Evolutionary conservation across 2,329 filamentous ascomycete species (phyloP).

Genomic region (Monosporascus cannonballus): DNA sequence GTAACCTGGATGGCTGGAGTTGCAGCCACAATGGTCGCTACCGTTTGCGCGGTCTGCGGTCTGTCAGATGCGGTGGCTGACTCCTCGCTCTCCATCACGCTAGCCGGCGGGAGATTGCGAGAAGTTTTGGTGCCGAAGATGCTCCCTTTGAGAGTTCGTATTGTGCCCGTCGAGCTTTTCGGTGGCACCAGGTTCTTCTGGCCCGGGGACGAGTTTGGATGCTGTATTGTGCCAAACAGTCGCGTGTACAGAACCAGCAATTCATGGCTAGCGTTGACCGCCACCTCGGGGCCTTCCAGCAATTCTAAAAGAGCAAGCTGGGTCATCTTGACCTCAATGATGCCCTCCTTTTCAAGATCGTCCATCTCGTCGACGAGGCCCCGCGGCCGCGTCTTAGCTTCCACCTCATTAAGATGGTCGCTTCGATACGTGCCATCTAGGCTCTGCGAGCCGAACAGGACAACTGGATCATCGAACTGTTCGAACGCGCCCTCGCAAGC

Average conservation of each 20-base stretch:
- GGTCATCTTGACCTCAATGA: slow-evolving; percentile 95
- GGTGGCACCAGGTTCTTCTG: slow-evolving; percentile 45
- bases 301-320: slow-evolving; percentile 80
- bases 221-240: slow-evolving; percentile 60
- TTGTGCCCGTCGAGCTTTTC: slow-evolving; percentile 64
- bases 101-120: slow-evolving; percentile 30
- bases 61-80: slow-evolving; percentile 26
- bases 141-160: slow-evolving; percentile 65
- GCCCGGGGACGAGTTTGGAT: slow-evolving; percentile 31
- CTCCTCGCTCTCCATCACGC: slow-evolving; percentile 25
- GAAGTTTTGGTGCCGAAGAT: slow-evolving; percentile 60
- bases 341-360: slow-evolving; percentile 73
- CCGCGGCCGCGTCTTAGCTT: slow-evolving; percentile 25
- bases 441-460: slow-evolving; percentile 61
- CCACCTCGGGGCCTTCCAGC: slow-evolving; percentile 74
- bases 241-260: slow-evolving; percentile 75
- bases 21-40: slow-evolving; percentile 42
- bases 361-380: slow-evolving; percentile 75
- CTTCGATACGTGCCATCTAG: slow-evolving; percentile 48
- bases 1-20: slow-evolving; percentile 74
- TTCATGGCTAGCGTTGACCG: slow-evolving; percentile 84
- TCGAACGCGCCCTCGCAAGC: slow-evolving; percentile 90
- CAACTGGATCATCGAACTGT: slow-evolving; percentile 68
- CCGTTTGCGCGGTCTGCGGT: slow-evolving; percentile 40
- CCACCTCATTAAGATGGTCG: slow-evolving; percentile 59